phyloP scores from a whole-genome alignment of 495 filamentous ascomycete genomes.

The Trichoderma orchidacearum region DNA sequence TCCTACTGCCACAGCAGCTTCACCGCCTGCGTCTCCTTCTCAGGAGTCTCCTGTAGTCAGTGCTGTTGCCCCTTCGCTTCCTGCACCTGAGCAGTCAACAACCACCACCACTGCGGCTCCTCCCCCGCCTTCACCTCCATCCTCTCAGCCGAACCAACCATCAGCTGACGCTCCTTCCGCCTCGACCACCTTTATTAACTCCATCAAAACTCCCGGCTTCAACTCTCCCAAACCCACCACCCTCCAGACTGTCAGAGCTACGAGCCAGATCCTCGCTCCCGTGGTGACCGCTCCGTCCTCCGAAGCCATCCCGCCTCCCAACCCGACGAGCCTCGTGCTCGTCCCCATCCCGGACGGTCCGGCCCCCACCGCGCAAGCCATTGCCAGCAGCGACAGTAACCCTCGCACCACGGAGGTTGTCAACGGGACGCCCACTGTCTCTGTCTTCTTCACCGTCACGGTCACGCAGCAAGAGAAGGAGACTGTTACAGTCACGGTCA shows the following conservation, averaged over 20 bases:
- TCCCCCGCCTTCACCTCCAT: neutral
- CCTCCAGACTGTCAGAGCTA: neutral
- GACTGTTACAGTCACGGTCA: neutral
- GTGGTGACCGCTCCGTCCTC: neutral
- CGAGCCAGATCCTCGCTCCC: neutral
- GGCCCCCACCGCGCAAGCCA: neutral
- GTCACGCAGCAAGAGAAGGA: slow-evolving; percentile 1
- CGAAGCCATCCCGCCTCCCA: neutral
- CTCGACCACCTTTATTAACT: neutral
- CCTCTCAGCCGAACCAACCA: too few species aligned
- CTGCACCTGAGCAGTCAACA: neutral
- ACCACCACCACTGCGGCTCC: neutral
- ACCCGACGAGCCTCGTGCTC: neutral
- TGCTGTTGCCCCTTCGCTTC: neutral
- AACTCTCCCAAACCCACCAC: too few species aligned
- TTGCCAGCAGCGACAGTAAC: neutral
- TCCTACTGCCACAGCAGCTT: neutral
- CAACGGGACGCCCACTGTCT: neutral
- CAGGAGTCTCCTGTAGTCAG: neutral
- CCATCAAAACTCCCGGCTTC: too few species aligned
- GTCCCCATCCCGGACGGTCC: neutral
- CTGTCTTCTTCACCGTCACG: slow-evolving; percentile 1
- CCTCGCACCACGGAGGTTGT: neutral
- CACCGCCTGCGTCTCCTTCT: neutral
- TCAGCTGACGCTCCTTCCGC: neutral